Conservation (phyloP, 2,329 filamentous ascomycete species). For the Ilyonectria mors-panacis region DNA sequence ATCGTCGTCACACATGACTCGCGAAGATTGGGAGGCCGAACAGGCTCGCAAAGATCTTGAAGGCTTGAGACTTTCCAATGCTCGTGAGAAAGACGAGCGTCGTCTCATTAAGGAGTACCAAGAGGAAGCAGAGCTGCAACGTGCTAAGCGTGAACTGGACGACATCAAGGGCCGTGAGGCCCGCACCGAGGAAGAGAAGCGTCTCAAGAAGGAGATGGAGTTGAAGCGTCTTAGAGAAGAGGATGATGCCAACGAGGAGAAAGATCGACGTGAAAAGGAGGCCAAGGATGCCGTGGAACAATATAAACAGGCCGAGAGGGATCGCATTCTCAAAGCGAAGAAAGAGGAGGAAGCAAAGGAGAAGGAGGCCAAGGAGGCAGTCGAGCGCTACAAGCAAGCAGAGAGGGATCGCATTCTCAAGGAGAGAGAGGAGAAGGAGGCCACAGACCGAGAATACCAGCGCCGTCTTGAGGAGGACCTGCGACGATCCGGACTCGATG, state of each 20-base stretch:
- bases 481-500: conserved; percentile 70
- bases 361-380: conserved; percentile 63
- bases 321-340: conserved; percentile 60
- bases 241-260: conserved; percentile 55
- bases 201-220: conserved; percentile 66
- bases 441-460: conserved; percentile 63
- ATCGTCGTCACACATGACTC: conserved; percentile 57
- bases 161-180: conserved; percentile 62
- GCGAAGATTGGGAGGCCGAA: conserved; percentile 59
- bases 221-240: conserved; percentile 66
- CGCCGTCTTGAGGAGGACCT: conserved; percentile 71
- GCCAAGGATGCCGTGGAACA: conserved; percentile 66
- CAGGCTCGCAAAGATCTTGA: conserved; percentile 44
- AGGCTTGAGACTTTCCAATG: conserved; percentile 33
- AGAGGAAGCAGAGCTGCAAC: conserved; percentile 66
- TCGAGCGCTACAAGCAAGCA: conserved; percentile 66
- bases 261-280: conserved; percentile 58
- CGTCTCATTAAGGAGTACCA: conserved; percentile 57
- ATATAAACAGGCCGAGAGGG: conserved; percentile 64
- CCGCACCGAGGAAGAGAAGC: conserved; percentile 64
- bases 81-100: conserved; percentile 55
- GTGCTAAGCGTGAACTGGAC: conserved; percentile 64
- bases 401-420: conserved; percentile 61
- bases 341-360: conserved; percentile 66
- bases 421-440: conserved; percentile 64